phyloP scores from a whole-genome alignment of 1,284 basidiomycete species.

The Bjerkandera adusta region DNA sequence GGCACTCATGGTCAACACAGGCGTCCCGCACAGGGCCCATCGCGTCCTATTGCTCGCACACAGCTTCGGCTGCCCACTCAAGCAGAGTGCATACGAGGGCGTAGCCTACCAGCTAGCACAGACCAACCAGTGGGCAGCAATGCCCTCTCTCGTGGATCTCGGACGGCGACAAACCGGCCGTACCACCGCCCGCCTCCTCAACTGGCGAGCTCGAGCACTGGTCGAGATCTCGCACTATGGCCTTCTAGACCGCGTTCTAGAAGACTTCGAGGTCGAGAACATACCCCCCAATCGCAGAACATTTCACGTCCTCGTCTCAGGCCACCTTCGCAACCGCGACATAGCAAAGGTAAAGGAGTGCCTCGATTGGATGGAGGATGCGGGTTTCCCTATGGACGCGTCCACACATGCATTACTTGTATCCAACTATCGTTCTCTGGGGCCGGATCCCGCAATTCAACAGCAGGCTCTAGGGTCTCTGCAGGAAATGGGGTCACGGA shows the following conservation, averaged over 20 bases:
- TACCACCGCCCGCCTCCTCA: conserved; percentile 54
- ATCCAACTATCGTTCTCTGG: conserved; percentile 57
- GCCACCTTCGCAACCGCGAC: conserved; percentile 66
- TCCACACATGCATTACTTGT: conserved; percentile 60
- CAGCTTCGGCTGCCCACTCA: conserved; percentile 44
- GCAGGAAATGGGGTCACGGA: conserved; percentile 33
- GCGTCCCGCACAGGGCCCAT: conserved; percentile 37
- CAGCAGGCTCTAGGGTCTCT: conserved; percentile 49
- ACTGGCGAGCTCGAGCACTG: conserved; percentile 63
- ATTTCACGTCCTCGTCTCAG: conserved; percentile 63
- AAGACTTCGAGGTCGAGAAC: conserved; percentile 45
- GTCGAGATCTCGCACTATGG: conserved; percentile 51
- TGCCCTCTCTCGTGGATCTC: conserved; percentile 45
- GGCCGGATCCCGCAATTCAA: conserved; percentile 54
- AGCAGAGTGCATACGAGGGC: conserved; percentile 56
- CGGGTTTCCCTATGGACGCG: conserved; percentile 50
- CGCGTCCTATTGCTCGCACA: conserved; percentile 47
- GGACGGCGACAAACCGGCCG: conserved; percentile 45
- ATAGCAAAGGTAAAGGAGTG: conserved; percentile 49
- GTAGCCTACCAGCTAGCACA: conserved; percentile 47
- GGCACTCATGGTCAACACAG: conserved; percentile 41
- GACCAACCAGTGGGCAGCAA: conserved; percentile 45
- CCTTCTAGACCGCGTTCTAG: conserved; percentile 42
- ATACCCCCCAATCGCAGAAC: conserved; percentile 55
- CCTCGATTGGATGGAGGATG: conserved; percentile 52